Percentiles rank a stretch among this genome's conserved stretches.
These are phyloP conservation scores for Oryza meridionalis DNA, from an alignment of 176 grass and related monocot genomes.

Conservation along the genomic window DNA sequence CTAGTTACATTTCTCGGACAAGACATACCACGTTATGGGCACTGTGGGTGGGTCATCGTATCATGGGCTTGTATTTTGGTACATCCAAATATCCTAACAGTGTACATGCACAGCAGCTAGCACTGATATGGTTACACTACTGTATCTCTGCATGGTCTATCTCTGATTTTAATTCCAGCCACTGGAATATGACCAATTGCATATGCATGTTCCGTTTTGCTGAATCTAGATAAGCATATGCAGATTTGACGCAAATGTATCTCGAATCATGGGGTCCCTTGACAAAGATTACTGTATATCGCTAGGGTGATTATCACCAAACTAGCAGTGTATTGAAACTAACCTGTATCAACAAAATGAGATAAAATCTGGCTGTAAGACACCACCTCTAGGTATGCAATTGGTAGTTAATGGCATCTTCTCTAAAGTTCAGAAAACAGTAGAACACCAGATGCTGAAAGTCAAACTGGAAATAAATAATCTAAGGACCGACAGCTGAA, in stretches of 20 bases:
- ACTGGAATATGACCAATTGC: neutral
- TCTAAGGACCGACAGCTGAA: neutral
- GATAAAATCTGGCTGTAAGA: neutral
- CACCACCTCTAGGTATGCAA: neutral
- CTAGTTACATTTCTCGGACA: neutral
- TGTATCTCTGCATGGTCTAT: neutral
- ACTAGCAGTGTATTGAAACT: neutral
- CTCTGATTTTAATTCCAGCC: neutral
- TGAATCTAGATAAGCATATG: neutral
- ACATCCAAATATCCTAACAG: neutral
- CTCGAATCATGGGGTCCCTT: neutral
- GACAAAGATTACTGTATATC: neutral
- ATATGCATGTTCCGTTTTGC: neutral
- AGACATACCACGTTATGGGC: neutral
- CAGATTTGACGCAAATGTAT: neutral
- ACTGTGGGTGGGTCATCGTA: neutral
- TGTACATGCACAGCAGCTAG: neutral
- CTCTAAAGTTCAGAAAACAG: neutral
- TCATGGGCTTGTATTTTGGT: neutral
- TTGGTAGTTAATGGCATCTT: neutral
- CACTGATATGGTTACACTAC: neutral
- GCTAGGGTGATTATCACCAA: neutral
- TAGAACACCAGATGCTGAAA: neutral
- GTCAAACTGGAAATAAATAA: neutral
- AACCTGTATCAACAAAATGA: neutral